Conservation (phyloP, 2,329 filamentous ascomycete genomes). For the Scedosporium dehoogii region DNA sequence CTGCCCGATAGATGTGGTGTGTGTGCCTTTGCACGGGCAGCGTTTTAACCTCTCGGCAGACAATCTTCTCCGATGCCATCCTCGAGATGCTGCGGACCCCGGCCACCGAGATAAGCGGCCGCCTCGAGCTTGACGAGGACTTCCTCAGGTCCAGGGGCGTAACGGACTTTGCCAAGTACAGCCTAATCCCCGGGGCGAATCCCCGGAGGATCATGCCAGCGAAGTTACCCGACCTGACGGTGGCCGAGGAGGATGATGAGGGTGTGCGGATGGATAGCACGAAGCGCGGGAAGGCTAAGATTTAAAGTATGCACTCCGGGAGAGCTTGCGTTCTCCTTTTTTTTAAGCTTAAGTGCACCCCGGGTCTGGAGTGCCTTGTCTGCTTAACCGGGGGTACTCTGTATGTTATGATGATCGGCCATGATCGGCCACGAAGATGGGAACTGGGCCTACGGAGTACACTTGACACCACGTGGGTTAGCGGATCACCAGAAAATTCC, state of each 20-base stretch:
- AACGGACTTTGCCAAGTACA: constrained; percentile 64
- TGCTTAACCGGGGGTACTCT: no score
- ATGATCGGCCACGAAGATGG: no score
- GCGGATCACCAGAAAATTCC: no score
- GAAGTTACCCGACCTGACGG: constrained; percentile 57
- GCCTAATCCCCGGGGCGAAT: constrained; percentile 49
- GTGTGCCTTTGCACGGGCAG: no score
- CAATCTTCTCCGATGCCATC: constrained; percentile 73
- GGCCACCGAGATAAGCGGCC: constrained; percentile 54
- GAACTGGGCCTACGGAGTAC: no score
- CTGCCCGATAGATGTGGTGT: background rate
- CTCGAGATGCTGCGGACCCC: constrained; percentile 59
- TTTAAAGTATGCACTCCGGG: constrained; percentile 18
- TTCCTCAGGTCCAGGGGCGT: constrained; percentile 59
- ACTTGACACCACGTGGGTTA: no score
- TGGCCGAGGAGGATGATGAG: constrained; percentile 73
- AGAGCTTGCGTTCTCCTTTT: no score
- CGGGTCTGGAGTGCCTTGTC: no score
- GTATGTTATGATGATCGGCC: no score
- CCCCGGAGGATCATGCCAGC: constrained; percentile 73
- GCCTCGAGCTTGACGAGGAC: constrained; percentile 69
- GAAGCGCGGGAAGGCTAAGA: constrained; percentile 22
- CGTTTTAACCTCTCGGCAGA: background rate
- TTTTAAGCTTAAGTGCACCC: no score
- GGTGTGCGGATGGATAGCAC: constrained; percentile 61